These are phyloP conservation scores for Claviceps monticola DNA, from an alignment of 2,329 filamentous ascomycete species.

Conservation along the genomic window DNA sequence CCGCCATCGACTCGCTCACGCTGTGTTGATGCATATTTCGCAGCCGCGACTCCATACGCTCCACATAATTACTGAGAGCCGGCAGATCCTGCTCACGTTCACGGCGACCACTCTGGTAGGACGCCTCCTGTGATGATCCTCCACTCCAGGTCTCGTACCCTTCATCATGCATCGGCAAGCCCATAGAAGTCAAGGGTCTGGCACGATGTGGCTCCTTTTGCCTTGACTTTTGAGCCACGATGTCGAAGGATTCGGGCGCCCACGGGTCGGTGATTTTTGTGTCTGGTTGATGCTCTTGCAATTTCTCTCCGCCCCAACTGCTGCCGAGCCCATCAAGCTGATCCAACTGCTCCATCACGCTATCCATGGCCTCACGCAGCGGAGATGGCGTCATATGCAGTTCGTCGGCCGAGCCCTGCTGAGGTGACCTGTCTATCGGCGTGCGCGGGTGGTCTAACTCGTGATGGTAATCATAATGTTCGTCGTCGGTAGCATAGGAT, in stretches of 20 bases:
- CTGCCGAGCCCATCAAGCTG: conserved; percentile 50
- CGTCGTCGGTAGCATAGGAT: conserved; percentile 27
- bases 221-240: conserved; percentile 23
- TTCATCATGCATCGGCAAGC: conserved; percentile 48
- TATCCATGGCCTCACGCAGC: conserved; percentile 88
- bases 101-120: conserved; percentile 25
- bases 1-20: conserved; percentile 18
- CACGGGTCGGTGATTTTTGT: conserved; percentile 55
- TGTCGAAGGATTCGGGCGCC: conserved; percentile 77
- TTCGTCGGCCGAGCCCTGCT: conserved; percentile 51
- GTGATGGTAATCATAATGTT: conserved; percentile 13
- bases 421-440: conserved; percentile 46
- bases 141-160: conserved; percentile 46
- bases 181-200: conserved; percentile 59
- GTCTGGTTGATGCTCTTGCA: conserved; percentile 28
- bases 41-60: conserved; percentile 79
- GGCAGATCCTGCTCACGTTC: conserved; percentile 45
- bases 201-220: conserved; percentile 13
- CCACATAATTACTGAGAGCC: conserved; percentile 72
- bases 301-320: conserved; percentile 33
- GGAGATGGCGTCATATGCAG: conserved; percentile 76
- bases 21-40: conserved; percentile 54
- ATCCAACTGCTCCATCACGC: conserved; percentile 88
- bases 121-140: conserved; percentile 35
- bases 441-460: conserved; percentile 28